Percentiles rank a stretch among this genome's conserved stretches.
Conservation (phyloP, 1,139 yeast species). For the Pichia terricola region DNA sequence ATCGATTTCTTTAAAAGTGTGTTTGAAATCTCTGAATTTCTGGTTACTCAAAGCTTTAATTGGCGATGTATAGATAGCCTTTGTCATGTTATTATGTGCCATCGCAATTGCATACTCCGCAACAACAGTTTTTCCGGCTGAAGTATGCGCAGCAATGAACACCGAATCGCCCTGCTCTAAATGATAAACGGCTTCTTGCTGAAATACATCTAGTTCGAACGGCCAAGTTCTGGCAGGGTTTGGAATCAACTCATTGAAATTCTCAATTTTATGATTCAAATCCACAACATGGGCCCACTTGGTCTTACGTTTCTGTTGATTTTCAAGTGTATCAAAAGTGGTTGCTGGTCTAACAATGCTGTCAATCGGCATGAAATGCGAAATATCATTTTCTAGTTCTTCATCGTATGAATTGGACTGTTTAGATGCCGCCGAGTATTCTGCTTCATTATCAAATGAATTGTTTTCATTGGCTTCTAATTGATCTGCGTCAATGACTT, state of each 20-base stretch:
- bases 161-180: slow-evolving; percentile 94
- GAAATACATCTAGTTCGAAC: slow-evolving; percentile 88
- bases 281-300: slow-evolving; percentile 97
- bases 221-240: slow-evolving; percentile 91
- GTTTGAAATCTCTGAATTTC: slow-evolving; percentile 84
- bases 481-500: neutral
- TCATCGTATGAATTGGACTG: neutral
- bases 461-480: neutral
- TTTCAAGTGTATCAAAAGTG: slow-evolving; percentile 12
- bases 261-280: slow-evolving; percentile 69
- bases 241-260: slow-evolving; percentile 82
- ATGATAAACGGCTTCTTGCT: slow-evolving; percentile 89
- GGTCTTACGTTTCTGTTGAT: slow-evolving; percentile 28
- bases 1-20: slow-evolving; percentile 71
- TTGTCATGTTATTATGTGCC: slow-evolving; percentile 81
- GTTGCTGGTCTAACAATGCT: slow-evolving; percentile 32
- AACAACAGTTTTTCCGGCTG: slow-evolving; percentile 97
- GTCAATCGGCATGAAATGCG: slow-evolving; percentile 61
- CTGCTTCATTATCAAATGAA: neutral
- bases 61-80: slow-evolving; percentile 93
- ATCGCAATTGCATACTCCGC: slow-evolving; percentile 98
- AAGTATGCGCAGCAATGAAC: slow-evolving; percentile 94
- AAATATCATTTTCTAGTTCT: slow-evolving; percentile 38
- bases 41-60: slow-evolving; percentile 43
- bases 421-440: slow-evolving; percentile 3